A percentile compares a stretch with the other conserved stretches of the same genome.
Conservation (phyloP, 306 rosid genomes). For the Lagenaria siceraria region DNA sequence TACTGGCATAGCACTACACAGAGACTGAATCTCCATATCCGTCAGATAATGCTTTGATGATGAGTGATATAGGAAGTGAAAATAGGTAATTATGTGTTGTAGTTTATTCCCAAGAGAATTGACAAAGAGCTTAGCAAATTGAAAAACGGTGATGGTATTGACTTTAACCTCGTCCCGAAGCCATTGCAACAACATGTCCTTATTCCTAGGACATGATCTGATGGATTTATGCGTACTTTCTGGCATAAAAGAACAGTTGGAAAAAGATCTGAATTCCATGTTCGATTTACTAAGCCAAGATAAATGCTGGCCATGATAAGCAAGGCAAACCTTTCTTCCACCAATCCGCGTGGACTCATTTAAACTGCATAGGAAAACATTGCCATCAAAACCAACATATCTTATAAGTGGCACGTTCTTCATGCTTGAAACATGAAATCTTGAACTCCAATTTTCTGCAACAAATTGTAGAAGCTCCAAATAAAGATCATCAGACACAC, state of each 20-base stretch:
- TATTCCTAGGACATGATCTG: not conserved
- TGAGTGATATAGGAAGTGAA: constrained; percentile 52
- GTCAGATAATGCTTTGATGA: constrained; percentile 6
- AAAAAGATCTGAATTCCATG: constrained; percentile 19
- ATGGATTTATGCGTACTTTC: constrained; percentile 35
- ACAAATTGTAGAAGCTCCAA: constrained; percentile 37
- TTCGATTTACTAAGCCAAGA: constrained; percentile 54
- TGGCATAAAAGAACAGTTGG: constrained; percentile 36
- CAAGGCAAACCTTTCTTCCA: constrained; percentile 14
- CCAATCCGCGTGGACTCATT: not conserved
- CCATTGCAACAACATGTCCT: constrained; percentile 27
- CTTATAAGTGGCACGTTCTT: constrained; percentile 29
- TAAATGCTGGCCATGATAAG: constrained; percentile 1
- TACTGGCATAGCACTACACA: constrained; percentile 41
- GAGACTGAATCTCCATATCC: not conserved
- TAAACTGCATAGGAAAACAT: constrained; percentile 24
- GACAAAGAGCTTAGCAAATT: constrained; percentile 21
- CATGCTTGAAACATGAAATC: constrained; percentile 18
- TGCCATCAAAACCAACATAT: constrained; percentile 27
- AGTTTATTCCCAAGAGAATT: not conserved
- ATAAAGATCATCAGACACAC: constrained; percentile 40
- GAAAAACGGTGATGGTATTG: not conserved
- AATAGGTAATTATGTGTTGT: constrained; percentile 23
- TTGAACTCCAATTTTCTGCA: constrained; percentile 26
- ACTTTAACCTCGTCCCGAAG: constrained; percentile 16